Base-by-base conservation (phyloP, 2,329 filamentous ascomycete species). In the Neopestalotiopsis sp. region DNA sequence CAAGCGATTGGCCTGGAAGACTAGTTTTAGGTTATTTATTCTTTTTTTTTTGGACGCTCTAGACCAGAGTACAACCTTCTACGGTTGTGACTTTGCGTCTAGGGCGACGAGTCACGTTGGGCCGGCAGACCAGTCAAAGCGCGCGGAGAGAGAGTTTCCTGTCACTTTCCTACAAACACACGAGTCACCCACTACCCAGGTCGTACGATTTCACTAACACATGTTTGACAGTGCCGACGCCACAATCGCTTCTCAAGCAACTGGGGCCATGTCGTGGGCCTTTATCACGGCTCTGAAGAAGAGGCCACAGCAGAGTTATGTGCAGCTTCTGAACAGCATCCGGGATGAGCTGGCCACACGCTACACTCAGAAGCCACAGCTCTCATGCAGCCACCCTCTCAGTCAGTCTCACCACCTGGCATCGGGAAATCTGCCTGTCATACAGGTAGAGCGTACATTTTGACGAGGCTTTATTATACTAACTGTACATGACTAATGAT, bases 221-320 rank as follows among this genome's bases (percentile, higher is more conserved):
- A 13, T 28, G 13, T 64, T 67, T 53, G 14, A 67, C 74, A 97
- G 94, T 69, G 93, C 94, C 82, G 96, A 99, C 80, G 95, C 96
- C 13, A 93, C 90, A 34, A 98, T 98, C 73, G 89, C 88, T 58
- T 90, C 94, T 68, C 88, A 98, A 82, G 95, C 96, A 42, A 99
- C 96, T 0, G 96, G 96, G 67, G 96, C 96, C 80, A 98, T 99
- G 96, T 97, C 94, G 3, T 98, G 93, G 90, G 96, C 96, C 2
- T 99, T 99, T 80, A 96, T 99, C 80, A 90, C 88, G 1, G 92
- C 95, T 24, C 87, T 98, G 77, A 95, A 93, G 86, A 94, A 95
- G 84, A 97, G 97, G 78, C 94, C 94, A 0, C 92, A 97, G 79
- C 96, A 98, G 85, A 97, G 92, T 83, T 99, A 99, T 78, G 93